Conservation (phyloP, 2,329 filamentous ascomycete genomes). For the Fusarium sambucinum region DNA sequence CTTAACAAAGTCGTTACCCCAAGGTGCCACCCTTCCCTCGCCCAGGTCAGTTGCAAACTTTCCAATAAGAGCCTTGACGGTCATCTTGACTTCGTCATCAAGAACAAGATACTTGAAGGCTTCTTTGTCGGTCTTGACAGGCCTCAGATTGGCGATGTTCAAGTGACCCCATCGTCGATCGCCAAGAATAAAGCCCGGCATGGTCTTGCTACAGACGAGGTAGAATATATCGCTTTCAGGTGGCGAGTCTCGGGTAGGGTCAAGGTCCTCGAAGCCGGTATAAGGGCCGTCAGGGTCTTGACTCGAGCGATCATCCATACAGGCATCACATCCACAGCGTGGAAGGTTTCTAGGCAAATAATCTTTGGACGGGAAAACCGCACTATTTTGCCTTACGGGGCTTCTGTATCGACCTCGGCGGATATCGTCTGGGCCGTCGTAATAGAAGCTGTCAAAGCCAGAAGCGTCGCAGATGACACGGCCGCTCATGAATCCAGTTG, state of each 20-base stretch:
- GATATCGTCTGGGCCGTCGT: conserved; percentile 43
- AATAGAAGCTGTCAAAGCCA: conserved; percentile 55
- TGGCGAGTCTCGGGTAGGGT: conserved; percentile 52
- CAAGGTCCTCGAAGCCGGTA: conserved; percentile 56
- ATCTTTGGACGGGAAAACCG: conserved; percentile 46
- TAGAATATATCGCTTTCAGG: conserved; percentile 60
- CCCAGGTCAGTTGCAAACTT: conserved; percentile 57
- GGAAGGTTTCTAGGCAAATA: conserved; percentile 57
- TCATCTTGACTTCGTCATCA: conserved; percentile 61
- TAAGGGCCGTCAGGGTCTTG: conserved; percentile 50
- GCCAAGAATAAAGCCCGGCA: conserved; percentile 61
- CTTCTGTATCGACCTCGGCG: conserved; percentile 29
- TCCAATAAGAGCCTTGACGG: conserved; percentile 61
- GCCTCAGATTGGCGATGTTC: conserved; percentile 54
- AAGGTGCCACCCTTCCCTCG: conserved; percentile 57
- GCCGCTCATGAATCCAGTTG: conserved; percentile 55
- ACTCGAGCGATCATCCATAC: conserved; percentile 42
- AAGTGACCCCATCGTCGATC: conserved; percentile 61
- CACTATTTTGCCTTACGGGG: conserved; percentile 25
- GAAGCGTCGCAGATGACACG: conserved; percentile 60
- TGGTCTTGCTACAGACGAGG: conserved; percentile 57
- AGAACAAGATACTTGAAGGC: conserved; percentile 65
- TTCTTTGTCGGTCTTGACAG: conserved; percentile 59
- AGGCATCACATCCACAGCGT: conserved; percentile 58
- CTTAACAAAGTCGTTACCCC: conserved; percentile 61